Conservation (phyloP, 1,284 basidiomycete genomes). For the Ustilago tritici region DNA sequence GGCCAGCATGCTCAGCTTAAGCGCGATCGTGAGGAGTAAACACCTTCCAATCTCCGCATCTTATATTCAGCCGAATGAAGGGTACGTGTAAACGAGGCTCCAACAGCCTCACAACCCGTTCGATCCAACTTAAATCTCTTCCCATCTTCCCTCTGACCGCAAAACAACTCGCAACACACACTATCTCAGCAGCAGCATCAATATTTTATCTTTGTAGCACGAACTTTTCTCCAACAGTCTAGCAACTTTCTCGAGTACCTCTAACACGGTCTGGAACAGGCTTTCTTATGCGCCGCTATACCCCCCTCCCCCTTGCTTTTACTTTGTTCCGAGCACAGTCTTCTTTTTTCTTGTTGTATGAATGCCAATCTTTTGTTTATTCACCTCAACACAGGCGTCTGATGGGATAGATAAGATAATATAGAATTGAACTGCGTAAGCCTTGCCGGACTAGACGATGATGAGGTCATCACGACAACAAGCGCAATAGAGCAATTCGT, state of each 20-base stretch:
- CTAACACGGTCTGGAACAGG: constrained; percentile 28
- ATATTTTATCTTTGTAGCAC: not conserved
- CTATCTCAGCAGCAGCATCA: not conserved
- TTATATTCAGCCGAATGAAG: not conserved
- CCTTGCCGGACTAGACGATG: constrained; percentile 30
- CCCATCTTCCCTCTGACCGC: not conserved
- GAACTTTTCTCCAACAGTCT: not conserved
- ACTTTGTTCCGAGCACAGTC: not conserved
- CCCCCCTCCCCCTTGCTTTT: constrained; percentile 6
- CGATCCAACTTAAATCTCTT: constrained; percentile 27
- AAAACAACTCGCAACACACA: not conserved
- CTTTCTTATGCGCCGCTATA: constrained; percentile 11
- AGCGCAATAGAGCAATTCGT: constrained; percentile 49
- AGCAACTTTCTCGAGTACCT: constrained; percentile 10
- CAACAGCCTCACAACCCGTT: constrained; percentile 26
- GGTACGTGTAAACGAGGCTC: constrained; percentile 17
- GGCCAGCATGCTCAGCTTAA: constrained; percentile 34
- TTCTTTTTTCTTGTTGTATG: constrained; percentile 8
- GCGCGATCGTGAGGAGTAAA: constrained; percentile 54
- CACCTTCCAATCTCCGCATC: not conserved
- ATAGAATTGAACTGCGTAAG: not conserved
- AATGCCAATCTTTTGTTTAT: constrained; percentile 5
- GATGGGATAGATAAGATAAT: not conserved
- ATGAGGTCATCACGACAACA: constrained; percentile 51
- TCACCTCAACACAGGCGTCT: not conserved